Evolutionary conservation across 257 asterid species (phyloP), one percentile per base, ranked within the genome.

Genomic region (Anisodus tanguticus): DNA sequence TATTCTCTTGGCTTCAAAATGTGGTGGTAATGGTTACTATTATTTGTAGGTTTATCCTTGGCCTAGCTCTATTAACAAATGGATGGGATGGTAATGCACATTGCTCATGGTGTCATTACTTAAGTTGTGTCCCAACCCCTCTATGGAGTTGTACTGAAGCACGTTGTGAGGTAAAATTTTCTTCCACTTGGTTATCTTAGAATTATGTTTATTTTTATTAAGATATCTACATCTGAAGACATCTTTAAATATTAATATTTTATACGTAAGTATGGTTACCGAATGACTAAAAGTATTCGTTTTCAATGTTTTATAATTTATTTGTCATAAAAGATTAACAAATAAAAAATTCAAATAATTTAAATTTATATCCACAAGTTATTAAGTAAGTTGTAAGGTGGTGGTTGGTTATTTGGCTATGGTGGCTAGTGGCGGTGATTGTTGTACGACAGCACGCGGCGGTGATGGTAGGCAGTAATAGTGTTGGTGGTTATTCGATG

Each of bases 61-160:
- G 95, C n/a, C 22, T 91, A 41, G 78, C 54, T 53, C 58, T 91
- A 83, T 93, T 94, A 16, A 83, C 91, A 35, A 54, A 72, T 39
- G 97, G 98, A 17, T 87, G 91, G 22, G 91, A 96, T 81, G 99
- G 98, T 85, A 93, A 94, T 39, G 94, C 91, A 8, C 91, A 96
- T 64, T 96, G 98, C 79, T 62, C 92, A 31, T 96, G 98, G 98
- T 96, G 99, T 71, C 99, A 92, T 84, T 94, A 91, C 71, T 68
- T 96, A 84, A 92, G 97, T 62, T 96, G 99, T 83, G 85, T 94
- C 8, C 98, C 99, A 12, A 92, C 98, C 9, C 98, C 99, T 3
- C 58, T 96, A 1, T 96, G 98, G 98, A 84, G 66, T 9, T 96
- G 99, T n/a, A 80, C 53, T 35, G 92, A 90, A 74, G 94, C 94